Base-by-base conservation (phyloP, 2,329 filamentous ascomycete species). In the Diaporthe citri region DNA sequence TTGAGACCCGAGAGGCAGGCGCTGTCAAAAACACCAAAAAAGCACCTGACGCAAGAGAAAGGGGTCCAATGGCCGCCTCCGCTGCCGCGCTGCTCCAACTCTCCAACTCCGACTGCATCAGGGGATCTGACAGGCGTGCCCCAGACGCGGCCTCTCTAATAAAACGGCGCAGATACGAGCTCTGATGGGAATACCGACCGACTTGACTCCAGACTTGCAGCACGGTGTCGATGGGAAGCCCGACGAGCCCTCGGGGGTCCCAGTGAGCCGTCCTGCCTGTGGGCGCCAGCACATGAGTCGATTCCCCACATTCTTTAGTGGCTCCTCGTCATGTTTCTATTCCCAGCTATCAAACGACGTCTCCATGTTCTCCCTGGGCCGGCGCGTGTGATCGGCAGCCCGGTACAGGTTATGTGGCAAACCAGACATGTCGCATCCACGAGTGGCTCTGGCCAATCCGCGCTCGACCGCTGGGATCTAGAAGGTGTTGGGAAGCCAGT, bases 291-390 rank as follows among this genome's bases (percentile, higher is more conserved):
- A 13, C 48, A 55, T 69, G 64, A 48, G 64, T 55, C 64, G 64
- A 69, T 69, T 69, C 64, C 64, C 64, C 64, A 69, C 64, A 69
- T 55, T 41, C 28, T 52, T 28, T 36, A 15, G n/a, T 52, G 64
- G 64, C 64, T 52, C 64, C n/a, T 55, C 64, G 64, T 55, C 64
- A 69, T 69, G 64, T 69, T 69, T 69, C 64, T 69, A 69, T 69
- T 55, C 48, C 22, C 46, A 41, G 64, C 25, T 13, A 41, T 55
- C 64, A 69, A 69, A 55, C 48, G 34, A 22, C 46, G 64, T 69
- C 64, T 69, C 48, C 28, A 39, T 31, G 52, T 28, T 66, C 28
- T 48, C 41, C 41, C 60, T 66, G 60, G 41, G 28, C 25, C 28
- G 7, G 43, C 20, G 60, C 41, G 60, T 55, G 46, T 69, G 64